Percentiles rank a stretch among this genome's conserved stretches.
These are phyloP conservation scores for Allantophomopsis lycopodina DNA, from an alignment of 2,329 filamentous ascomycete species.

Conservation along the genomic window DNA sequence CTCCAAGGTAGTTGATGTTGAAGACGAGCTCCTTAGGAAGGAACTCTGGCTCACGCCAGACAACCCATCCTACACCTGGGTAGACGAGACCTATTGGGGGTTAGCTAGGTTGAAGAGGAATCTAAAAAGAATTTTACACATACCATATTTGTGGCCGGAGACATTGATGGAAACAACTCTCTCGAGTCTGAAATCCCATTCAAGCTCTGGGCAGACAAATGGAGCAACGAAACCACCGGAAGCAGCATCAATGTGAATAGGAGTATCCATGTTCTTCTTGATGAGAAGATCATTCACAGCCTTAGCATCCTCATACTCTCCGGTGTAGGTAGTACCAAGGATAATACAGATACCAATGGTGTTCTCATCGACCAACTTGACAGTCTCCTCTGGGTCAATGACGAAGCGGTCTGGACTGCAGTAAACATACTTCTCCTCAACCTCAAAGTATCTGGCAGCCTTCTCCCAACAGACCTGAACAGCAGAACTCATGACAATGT, in stretches of 20 bases:
- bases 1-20: conserved; percentile 98
- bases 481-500: conserved; percentile 90
- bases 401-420: conserved; percentile 48
- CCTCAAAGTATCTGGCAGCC: conserved; percentile 76
- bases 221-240: conserved; percentile 88
- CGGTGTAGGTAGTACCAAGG: conserved; percentile 86
- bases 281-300: conserved; percentile 78
- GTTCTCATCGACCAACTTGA: conserved; percentile 49
- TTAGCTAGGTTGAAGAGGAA: too few relatives aligned
- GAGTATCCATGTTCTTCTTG: conserved; percentile 60
- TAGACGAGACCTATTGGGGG: conserved; percentile 39
- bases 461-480: conserved; percentile 99
- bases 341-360: conserved; percentile 89
- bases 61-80: conserved; percentile 85
- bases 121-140: conserved; percentile 10
- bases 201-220: conserved; percentile 69
- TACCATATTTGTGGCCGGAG: conserved; percentile 77
- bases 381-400: conserved; percentile 48
- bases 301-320: conserved; percentile 91
- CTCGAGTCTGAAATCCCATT: conserved; percentile 86
- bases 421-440: conserved; percentile 74
- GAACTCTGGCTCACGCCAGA: conserved; percentile 75
- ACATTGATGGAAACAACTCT: conserved; percentile 90
- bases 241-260: conserved; percentile 90
- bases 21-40: conserved; percentile 84